Percentiles rank a stretch among this genome's conserved stretches.
phyloP scores from a whole-genome alignment of 2,329 filamentous ascomycete species.

The Colletotrichum destructivum region DNA sequence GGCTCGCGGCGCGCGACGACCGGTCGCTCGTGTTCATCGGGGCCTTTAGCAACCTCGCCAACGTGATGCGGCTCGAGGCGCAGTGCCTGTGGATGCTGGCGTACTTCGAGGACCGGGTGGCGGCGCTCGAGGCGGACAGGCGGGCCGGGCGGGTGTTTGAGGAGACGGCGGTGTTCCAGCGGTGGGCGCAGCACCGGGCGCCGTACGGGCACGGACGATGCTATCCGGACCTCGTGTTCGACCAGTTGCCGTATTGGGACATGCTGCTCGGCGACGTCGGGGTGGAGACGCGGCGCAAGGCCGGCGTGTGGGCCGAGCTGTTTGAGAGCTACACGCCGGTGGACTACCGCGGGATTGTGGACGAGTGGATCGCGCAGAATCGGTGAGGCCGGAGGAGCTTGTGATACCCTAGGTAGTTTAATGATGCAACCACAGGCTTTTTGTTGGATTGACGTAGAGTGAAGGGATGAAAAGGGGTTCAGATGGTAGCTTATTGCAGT shows the following conservation, averaged over 20 bases:
- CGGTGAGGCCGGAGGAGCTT: background rate
- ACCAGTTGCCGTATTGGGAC: constrained; percentile 72
- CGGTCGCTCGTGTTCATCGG: constrained; percentile 65
- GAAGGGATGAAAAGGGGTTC: too few relatives aligned
- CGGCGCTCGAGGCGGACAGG: constrained; percentile 26
- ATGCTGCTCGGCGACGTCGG: constrained; percentile 68
- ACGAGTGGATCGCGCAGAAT: constrained; percentile 55
- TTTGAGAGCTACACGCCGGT: constrained; percentile 61
- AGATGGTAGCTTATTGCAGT: too few relatives aligned
- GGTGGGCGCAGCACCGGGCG: constrained; percentile 67
- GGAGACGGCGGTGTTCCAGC: constrained; percentile 65
- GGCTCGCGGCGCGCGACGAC: constrained; percentile 52
- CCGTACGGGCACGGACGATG: constrained; percentile 65
- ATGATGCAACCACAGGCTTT: too few relatives aligned
- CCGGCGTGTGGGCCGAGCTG: constrained; percentile 54
- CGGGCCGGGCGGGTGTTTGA: constrained; percentile 34
- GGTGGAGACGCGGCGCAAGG: constrained; percentile 58
- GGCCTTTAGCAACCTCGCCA: constrained; percentile 61
- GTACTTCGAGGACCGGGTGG: constrained; percentile 66
- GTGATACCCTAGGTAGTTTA: background rate
- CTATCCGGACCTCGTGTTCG: constrained; percentile 71
- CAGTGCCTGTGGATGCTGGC: constrained; percentile 70
- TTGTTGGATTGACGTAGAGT: too few relatives aligned
- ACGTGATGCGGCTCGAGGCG: constrained; percentile 59
- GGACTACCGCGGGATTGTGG: constrained; percentile 61